These are phyloP conservation scores for Ramularia collo-cygni DNA, from an alignment of 2,329 filamentous ascomycete species.

Conservation along the genomic window DNA sequence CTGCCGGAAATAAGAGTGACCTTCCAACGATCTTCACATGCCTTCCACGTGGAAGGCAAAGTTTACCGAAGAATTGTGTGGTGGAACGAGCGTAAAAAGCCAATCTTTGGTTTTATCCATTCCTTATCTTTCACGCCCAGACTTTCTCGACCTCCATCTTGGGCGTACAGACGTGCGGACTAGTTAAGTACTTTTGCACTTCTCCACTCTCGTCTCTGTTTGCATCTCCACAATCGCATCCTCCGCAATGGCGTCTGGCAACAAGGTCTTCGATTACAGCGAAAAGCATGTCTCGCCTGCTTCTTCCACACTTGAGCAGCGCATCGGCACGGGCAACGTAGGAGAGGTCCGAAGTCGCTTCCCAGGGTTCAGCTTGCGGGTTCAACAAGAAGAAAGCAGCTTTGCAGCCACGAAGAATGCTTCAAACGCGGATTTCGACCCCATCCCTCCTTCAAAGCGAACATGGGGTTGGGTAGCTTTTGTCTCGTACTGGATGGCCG, in stretches of 20 bases:
- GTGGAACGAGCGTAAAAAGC: no score
- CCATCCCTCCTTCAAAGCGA: slow-evolving; percentile 33
- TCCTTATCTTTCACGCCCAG: no score
- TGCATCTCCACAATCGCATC: no score
- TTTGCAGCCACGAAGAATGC: slow-evolving; percentile 29
- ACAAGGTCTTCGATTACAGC: slow-evolving; percentile 10
- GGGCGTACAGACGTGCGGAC: background rate
- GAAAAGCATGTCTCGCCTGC: slow-evolving; percentile 21
- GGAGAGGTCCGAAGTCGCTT: slow-evolving; percentile 20
- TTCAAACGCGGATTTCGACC: slow-evolving; percentile 35
- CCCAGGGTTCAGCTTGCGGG: slow-evolving; percentile 26
- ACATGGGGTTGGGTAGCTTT: slow-evolving; percentile 31
- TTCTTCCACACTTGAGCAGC: slow-evolving; percentile 19
- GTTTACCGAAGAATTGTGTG: no score
- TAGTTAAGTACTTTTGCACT: background rate
- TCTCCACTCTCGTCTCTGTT: no score
- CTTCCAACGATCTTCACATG: no score
- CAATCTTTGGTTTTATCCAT: no score
- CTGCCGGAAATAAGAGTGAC: no score
- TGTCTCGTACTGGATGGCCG: slow-evolving; percentile 36
- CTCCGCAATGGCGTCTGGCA: slow-evolving; percentile 8
- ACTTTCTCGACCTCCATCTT: no score
- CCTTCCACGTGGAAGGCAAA: no score
- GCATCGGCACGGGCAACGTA: slow-evolving; percentile 20
- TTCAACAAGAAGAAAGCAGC: slow-evolving; percentile 31